Percentiles rank a stretch among this genome's conserved stretches.
Evolutionary conservation across 106 monocot genomes (phyloP).

Genomic region (Dioscorea alata): DNA sequence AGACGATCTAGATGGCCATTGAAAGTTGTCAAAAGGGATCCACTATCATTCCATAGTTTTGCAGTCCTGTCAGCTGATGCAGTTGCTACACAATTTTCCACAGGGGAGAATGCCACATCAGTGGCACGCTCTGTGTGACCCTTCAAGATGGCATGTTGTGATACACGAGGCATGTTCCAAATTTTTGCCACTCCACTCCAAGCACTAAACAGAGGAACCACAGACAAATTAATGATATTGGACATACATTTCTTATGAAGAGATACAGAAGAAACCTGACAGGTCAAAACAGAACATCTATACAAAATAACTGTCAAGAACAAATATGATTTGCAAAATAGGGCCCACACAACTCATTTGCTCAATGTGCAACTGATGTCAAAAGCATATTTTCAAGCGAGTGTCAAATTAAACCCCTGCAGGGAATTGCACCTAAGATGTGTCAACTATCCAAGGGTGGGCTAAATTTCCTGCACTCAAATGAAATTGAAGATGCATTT

Average conservation of each 20-base stretch:
- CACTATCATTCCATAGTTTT: slow-evolving; percentile 73
- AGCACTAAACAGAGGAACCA: slow-evolving; percentile 35
- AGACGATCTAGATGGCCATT: slow-evolving; percentile 85
- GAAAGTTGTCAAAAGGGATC: slow-evolving; percentile 58
- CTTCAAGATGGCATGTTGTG: slow-evolving; percentile 55
- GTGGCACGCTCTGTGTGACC: slow-evolving; percentile 88
- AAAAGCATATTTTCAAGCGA: too few species aligned
- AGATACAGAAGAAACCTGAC: too few species aligned
- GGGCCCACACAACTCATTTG: too few species aligned
- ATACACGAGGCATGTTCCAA: slow-evolving; percentile 87
- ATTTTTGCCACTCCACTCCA: slow-evolving; percentile 80
- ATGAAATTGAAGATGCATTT: neutral
- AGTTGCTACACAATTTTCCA: slow-evolving; percentile 61
- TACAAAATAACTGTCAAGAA: too few species aligned
- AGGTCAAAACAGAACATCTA: too few species aligned
- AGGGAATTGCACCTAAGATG: too few species aligned
- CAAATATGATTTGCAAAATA: too few species aligned
- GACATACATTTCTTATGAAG: too few species aligned
- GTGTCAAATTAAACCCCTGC: too few species aligned
- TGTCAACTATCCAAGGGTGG: too few species aligned
- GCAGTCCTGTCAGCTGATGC: slow-evolving; percentile 91
- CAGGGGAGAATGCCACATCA: slow-evolving; percentile 86
- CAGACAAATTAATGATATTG: too few species aligned
- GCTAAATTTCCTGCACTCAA: neutral
- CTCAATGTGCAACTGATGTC: too few species aligned